Conservation (phyloP, 208 protist genomes). For the Leishmania lainsoni region DNA sequence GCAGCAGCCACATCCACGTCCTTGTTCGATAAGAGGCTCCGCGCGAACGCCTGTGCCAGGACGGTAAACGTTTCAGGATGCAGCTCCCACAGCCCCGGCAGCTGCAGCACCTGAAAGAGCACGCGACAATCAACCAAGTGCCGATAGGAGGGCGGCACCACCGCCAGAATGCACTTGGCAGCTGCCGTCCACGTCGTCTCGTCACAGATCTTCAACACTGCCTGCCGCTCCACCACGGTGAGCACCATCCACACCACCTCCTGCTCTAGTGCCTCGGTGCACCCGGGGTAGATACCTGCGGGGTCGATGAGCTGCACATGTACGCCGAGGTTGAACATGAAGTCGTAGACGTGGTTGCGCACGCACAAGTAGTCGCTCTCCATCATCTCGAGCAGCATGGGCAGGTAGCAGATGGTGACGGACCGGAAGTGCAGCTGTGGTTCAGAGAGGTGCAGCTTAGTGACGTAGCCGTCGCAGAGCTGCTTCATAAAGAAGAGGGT, state of each 20-base stretch:
- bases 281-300: conserved; percentile 56
- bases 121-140: conserved; percentile 64
- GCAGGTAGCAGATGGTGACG: conserved; percentile 81
- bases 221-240: conserved; percentile 62
- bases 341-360: conserved; percentile 88
- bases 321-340: conserved; percentile 76
- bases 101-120: conserved; percentile 63
- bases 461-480: conserved; percentile 83
- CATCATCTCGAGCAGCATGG: conserved; percentile 81
- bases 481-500: conserved; percentile 84
- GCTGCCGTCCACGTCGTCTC: conserved; percentile 76
- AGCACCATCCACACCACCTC: conserved; percentile 84
- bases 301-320: conserved; percentile 90
- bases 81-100: conserved; percentile 57
- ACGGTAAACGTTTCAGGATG: conserved; percentile 58
- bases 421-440: conserved; percentile 73
- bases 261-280: conserved; percentile 73
- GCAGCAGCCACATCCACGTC: conserved; percentile 26
- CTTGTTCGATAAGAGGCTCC: conserved; percentile 52
- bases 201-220: conserved; percentile 54
- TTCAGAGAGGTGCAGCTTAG: conserved; percentile 73
- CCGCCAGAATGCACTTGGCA: conserved; percentile 72
- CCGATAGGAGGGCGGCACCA: conserved; percentile 61
- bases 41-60: conserved; percentile 68
- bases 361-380: conserved; percentile 88